Conservation (phyloP, 768 basidiomycete species). For the Grammothele lineata region DNA sequence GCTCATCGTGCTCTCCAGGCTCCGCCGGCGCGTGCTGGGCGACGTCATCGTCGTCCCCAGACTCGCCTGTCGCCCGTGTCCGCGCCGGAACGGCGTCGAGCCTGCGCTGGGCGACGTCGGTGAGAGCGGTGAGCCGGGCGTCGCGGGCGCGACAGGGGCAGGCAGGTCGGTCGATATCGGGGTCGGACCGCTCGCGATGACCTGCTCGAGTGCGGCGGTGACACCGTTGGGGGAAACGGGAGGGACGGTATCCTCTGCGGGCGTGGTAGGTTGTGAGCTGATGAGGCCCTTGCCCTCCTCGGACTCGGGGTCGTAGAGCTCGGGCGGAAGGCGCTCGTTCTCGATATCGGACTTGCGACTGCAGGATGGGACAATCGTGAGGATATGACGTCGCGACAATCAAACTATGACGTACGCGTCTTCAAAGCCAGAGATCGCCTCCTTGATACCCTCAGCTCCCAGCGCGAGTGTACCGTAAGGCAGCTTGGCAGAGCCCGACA, state of each 20-base stretch:
- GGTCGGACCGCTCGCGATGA: constrained; percentile 21
- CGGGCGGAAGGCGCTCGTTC: constrained; percentile 97
- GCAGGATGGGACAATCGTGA: constrained; percentile 1
- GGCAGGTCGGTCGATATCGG: constrained; percentile 16
- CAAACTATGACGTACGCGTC: constrained; percentile 72
- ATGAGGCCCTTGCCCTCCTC: constrained; percentile 61
- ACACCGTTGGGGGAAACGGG: constrained; percentile 29
- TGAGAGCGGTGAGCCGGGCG: constrained; percentile 42
- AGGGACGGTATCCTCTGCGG: constrained; percentile 39
- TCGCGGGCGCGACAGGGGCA: constrained; percentile 34
- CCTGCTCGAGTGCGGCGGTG: constrained; percentile 28
- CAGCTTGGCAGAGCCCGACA: constrained; percentile 71
- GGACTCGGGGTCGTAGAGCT: constrained; percentile 79
- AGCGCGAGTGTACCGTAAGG: constrained; percentile 83
- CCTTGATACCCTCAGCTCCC: constrained; percentile 92
- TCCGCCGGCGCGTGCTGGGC: constrained; percentile 87
- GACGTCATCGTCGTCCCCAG: constrained; percentile 94
- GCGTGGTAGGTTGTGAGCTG: constrained; percentile 52
- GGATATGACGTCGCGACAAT: not conserved
- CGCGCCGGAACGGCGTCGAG: constrained; percentile 55
- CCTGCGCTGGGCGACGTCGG: constrained; percentile 33
- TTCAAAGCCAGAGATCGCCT: constrained; percentile 89
- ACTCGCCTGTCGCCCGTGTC: constrained; percentile 74
- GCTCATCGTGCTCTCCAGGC: constrained; percentile 92
- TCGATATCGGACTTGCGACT: constrained; percentile 98